These are phyloP conservation scores for Lathyrus sativus DNA, from an alignment of 306 rosid genomes.

Conservation along the genomic window DNA sequence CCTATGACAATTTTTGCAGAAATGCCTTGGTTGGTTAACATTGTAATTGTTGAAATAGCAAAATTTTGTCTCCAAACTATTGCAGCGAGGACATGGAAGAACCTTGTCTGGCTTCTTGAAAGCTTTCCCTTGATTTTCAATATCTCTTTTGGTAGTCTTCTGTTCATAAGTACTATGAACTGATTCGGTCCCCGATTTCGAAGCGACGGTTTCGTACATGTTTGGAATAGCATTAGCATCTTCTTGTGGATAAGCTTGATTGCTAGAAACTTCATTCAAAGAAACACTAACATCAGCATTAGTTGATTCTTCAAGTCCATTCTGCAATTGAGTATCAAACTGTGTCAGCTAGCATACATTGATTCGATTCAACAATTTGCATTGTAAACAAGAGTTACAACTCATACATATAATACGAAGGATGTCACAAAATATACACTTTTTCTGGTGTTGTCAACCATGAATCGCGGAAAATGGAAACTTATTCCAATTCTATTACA, in stretches of 20 bases:
- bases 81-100: slow-evolving; percentile 66
- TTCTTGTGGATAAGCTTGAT: slow-evolving; percentile 25
- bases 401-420: not conserved
- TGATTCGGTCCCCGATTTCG: slow-evolving; percentile 29
- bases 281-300: slow-evolving; percentile 35
- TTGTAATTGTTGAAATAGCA: slow-evolving; percentile 71
- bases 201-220: slow-evolving; percentile 12
- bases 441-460: not conserved
- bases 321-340: slow-evolving; percentile 41
- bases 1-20: slow-evolving; percentile 68
- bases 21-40: slow-evolving; percentile 69
- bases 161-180: slow-evolving; percentile 38
- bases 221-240: slow-evolving; percentile 17
- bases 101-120: slow-evolving; percentile 59
- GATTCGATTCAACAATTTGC: slow-evolving; percentile 2
- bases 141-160: slow-evolving; percentile 35
- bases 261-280: slow-evolving; percentile 21
- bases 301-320: slow-evolving; percentile 38
- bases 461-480: not conserved
- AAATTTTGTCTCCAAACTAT: slow-evolving; percentile 65
- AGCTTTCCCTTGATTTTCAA: slow-evolving; percentile 45
- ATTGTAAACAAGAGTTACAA: slow-evolving; percentile 19
- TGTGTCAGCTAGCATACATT: slow-evolving; percentile 25
- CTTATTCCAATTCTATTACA: not conserved
- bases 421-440: slow-evolving; percentile 3